Evolutionary conservation across 495 filamentous ascomycete genomes (phyloP).

Genomic region (Lindgomyces ingoldianus): DNA sequence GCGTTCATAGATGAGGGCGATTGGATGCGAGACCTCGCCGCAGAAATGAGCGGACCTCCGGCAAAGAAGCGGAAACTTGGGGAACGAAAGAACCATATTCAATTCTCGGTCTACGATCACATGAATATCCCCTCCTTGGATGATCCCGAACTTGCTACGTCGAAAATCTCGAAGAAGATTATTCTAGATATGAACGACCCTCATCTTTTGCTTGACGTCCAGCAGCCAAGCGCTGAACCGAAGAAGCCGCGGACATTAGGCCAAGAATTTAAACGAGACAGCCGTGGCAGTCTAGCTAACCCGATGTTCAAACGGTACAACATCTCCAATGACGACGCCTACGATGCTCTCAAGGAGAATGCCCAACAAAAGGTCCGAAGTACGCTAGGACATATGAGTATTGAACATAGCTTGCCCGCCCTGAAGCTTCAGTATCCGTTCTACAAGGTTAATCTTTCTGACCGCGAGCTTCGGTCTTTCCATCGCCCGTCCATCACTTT

Average conservation of each 20-base stretch:
- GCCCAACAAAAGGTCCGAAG: conserved; percentile 93
- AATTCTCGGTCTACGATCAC: conserved; percentile 50
- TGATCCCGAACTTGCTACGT: conserved; percentile 62
- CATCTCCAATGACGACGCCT: conserved; percentile 92
- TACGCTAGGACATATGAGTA: conserved; percentile 76
- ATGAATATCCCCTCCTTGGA: conserved; percentile 56
- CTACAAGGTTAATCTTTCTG: conserved; percentile 81
- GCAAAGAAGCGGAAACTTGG: conserved; percentile 29
- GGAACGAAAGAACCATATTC: not conserved
- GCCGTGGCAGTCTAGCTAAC: conserved; percentile 56
- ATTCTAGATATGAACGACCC: conserved; percentile 90
- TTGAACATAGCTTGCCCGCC: conserved; percentile 92
- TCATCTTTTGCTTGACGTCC: conserved; percentile 74
- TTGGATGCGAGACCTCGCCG: conserved; percentile 11
- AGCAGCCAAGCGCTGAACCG: conserved; percentile 44
- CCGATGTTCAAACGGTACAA: conserved; percentile 81
- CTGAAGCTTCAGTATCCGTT: conserved; percentile 89
- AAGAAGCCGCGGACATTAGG: conserved; percentile 44
- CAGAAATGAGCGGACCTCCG: conserved; percentile 1
- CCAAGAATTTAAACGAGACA: conserved; percentile 55
- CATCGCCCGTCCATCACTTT: conserved; percentile 77
- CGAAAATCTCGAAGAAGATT: conserved; percentile 70
- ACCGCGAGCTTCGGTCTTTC: conserved; percentile 81
- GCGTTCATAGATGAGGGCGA: conserved; percentile 16
- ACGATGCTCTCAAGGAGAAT: conserved; percentile 94